Evolutionary conservation across 208 protist species (phyloP).

Genomic region (Trypanosoma rangeli): DNA sequence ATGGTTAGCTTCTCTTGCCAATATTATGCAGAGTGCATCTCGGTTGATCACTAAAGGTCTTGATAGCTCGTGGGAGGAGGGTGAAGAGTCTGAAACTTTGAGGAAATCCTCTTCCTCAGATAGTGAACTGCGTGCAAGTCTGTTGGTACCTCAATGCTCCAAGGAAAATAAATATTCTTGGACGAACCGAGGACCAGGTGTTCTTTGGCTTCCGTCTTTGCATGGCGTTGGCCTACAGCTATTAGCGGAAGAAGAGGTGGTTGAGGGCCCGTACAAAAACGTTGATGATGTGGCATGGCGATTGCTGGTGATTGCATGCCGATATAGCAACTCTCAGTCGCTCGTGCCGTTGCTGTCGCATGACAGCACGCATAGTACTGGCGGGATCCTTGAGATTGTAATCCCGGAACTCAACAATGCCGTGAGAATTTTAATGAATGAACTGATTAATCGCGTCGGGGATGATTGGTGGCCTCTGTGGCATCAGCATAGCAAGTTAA

Average conservation of each 20-base stretch:
- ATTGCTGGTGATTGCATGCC: slow-evolving; percentile 23
- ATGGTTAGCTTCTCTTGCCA: slow-evolving; percentile 3
- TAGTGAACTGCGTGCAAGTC: background rate
- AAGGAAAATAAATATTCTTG: background rate
- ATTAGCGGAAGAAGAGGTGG: slow-evolving; percentile 12
- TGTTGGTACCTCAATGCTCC: background rate
- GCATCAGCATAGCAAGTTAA: slow-evolving; percentile 5
- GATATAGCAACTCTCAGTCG: slow-evolving; percentile 15
- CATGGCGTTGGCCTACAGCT: slow-evolving; percentile 3
- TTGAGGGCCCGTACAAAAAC: background rate
- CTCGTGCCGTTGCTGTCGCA: slow-evolving; percentile 5
- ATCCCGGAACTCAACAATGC: slow-evolving; percentile 15
- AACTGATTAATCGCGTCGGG: background rate
- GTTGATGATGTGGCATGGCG: slow-evolving; percentile 15
- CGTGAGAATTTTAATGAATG: slow-evolving; percentile 2
- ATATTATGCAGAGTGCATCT: background rate
- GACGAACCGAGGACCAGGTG: background rate
- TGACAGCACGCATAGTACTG: background rate
- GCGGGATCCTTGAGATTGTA: background rate
- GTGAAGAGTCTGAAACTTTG: background rate
- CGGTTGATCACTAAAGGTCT: slow-evolving; percentile 5
- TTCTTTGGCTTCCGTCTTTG: slow-evolving; percentile 24
- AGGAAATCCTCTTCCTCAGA: background rate
- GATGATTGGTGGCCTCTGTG: background rate
- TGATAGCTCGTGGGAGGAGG: background rate